A percentile compares a stretch with the other conserved stretches of the same genome.
Evolutionary conservation across 2,329 filamentous ascomycete genomes (phyloP).

Genomic region (Cordyceps pruinosa): DNA sequence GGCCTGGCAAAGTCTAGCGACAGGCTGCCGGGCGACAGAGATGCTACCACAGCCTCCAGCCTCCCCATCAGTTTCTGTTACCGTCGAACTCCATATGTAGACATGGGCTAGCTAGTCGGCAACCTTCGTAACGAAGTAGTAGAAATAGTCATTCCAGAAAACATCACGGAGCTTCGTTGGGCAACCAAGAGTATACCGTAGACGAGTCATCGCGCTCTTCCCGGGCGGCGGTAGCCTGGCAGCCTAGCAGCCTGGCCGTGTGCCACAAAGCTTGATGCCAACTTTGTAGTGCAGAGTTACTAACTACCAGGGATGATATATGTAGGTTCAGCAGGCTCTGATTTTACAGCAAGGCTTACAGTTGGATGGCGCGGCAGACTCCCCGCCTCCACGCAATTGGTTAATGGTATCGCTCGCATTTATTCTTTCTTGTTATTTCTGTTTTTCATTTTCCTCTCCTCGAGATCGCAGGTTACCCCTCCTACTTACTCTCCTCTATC

Average conservation of each 20-base stretch:
- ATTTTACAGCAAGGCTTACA: background rate
- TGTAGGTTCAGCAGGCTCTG: too few relatives aligned
- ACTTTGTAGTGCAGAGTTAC: background rate
- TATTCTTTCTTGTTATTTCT: background rate
- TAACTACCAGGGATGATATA: background rate
- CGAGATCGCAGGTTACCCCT: background rate
- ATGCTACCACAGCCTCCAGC: background rate
- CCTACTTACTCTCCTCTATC: background rate
- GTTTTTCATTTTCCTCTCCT: background rate
- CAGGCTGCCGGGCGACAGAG: background rate
- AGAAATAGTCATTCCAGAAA: too few relatives aligned
- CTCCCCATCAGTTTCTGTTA: too few relatives aligned
- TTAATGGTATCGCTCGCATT: background rate
- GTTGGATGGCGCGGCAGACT: background rate
- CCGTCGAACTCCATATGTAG: background rate
- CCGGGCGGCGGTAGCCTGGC: background rate
- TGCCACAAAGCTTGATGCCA: constrained; percentile 2
- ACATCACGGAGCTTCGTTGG: too few relatives aligned
- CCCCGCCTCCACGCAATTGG: constrained; percentile 8
- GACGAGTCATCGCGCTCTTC: background rate
- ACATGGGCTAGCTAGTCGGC: too few relatives aligned
- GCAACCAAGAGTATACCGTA: too few relatives aligned
- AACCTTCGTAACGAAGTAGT: too few relatives aligned
- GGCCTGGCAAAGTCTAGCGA: background rate
- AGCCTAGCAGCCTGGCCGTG: background rate